A percentile compares a stretch with the other conserved stretches of the same genome.
Evolutionary conservation across 768 basidiomycete species (phyloP).

Genomic region (Russula virescens): DNA sequence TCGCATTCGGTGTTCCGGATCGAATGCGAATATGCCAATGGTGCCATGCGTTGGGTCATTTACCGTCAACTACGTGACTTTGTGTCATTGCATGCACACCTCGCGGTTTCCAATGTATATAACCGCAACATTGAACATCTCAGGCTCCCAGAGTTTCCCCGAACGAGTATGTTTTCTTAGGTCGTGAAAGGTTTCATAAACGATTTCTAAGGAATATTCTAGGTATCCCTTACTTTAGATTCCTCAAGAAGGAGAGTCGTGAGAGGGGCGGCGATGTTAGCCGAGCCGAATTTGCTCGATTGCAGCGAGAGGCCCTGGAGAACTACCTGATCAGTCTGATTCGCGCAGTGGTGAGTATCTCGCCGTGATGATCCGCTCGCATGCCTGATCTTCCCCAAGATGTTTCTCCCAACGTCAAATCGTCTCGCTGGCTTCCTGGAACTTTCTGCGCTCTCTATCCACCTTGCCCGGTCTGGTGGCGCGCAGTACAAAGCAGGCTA

Average conservation of each 20-base stretch:
- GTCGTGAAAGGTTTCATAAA: neutral
- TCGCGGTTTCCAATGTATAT: conserved; percentile 77
- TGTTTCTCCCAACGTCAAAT: conserved; percentile 93
- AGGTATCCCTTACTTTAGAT: conserved; percentile 91
- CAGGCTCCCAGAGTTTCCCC: conserved; percentile 93
- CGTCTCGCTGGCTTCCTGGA: conserved; percentile 88
- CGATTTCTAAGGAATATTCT: neutral
- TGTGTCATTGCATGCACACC: conserved; percentile 82
- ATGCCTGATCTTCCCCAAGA: conserved; percentile 41
- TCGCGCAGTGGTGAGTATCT: conserved; percentile 68
- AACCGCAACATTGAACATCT: conserved; percentile 66
- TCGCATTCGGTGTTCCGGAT: conserved; percentile 81
- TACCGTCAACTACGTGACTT: conserved; percentile 93
- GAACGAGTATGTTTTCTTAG: conserved; percentile 45
- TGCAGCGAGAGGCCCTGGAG: conserved; percentile 80
- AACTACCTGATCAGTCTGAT: conserved; percentile 85
- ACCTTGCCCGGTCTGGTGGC: conserved; percentile 75
- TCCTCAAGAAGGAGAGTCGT: conserved; percentile 60
- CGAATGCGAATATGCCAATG: conserved; percentile 95
- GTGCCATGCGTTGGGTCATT: conserved; percentile 89
- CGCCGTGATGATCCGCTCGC: conserved; percentile 1
- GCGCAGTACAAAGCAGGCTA: conserved; percentile 89
- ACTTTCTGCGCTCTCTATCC: conserved; percentile 79
- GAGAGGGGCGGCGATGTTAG: conserved; percentile 47
- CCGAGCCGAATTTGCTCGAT: conserved; percentile 69